A percentile compares a stretch with the other conserved stretches of the same genome.
Conservation (phyloP, 345 rosid species). For the Salix exigua region DNA sequence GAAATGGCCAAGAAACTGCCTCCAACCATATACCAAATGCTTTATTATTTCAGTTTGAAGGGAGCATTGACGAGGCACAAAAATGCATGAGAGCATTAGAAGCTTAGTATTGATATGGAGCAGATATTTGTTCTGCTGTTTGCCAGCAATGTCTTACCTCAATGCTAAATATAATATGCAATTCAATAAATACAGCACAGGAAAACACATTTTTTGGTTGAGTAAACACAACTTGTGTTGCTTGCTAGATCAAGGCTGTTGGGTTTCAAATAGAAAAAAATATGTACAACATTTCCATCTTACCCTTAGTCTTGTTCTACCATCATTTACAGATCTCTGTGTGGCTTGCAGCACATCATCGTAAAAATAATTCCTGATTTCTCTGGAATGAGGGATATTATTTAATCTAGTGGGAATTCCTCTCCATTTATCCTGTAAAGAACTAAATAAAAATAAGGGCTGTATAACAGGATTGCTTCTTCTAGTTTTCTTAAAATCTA, state of each 20-base stretch:
- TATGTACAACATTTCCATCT: constrained; percentile 9
- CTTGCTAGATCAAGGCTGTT: constrained; percentile 4
- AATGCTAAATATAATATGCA: neutral
- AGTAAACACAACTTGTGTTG: neutral
- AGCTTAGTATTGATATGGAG: too few species aligned
- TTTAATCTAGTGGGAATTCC: constrained; percentile 93
- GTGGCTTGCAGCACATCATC: constrained; percentile 82
- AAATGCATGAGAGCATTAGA: too few species aligned
- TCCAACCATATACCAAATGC: too few species aligned
- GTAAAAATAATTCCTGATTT: constrained; percentile 82
- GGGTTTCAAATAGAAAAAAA: constrained; percentile 1
- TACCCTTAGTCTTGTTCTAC: constrained; percentile 73
- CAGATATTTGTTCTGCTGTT: too few species aligned
- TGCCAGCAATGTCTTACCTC: too few species aligned
- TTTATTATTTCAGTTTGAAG: too few species aligned
- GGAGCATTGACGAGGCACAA: too few species aligned
- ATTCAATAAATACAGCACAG: neutral
- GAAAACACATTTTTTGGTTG: neutral
- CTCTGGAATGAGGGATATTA: constrained; percentile 92
- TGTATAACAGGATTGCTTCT: constrained; percentile 14
- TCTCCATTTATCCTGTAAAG: constrained; percentile 75
- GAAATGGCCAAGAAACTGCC: too few species aligned
- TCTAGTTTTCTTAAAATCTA: neutral
- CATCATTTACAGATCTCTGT: constrained; percentile 62
- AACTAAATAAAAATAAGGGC: constrained; percentile 35